Base-by-base conservation (phyloP, 2,329 filamentous ascomycete genomes). In the Alternaria longipes region DNA sequence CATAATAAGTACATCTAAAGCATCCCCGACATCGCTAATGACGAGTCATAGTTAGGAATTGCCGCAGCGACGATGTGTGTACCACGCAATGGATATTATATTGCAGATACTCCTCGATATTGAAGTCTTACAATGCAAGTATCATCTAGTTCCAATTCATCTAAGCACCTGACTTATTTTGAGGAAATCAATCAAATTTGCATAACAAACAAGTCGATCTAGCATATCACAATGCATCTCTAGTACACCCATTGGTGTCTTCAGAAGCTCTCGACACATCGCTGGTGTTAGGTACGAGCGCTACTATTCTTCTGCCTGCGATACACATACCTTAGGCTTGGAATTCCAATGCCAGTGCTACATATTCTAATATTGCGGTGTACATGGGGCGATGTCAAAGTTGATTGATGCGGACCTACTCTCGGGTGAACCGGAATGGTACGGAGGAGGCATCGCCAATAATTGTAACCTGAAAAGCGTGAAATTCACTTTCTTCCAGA, bases 271-370 rank as follows among this genome's bases (percentile, higher is more conserved):
- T 47, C 6, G 45, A 47, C 28, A n/a, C 18, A 3, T 47, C 32
- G 11, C n/a, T 47, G 1, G 45, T 32, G 12, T 14, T 47, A 2
- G 45, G 45, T 12, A 47, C 45, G 45, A 47, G 45, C 32, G 45
- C n/a, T n/a, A 28, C 20, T 14, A n/a, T 47, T 3, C 45, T 47
- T 32, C 26, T 28, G 18, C 18, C 28, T 2, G 45, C 45, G n/a
- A 49, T 56, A 44, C 68, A 67, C 16, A 62, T 71, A 20, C 59
- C 61, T 11, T 26, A 52, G 16, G 66, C 66, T 24, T 59, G 64
- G n/a, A 55, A 54, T 3, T 22, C 46, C 4, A 65, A 63, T 18
- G 67, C 68, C 4, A 50, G 56, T 14, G 51, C 67, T 16, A 58
- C 65, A 7, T 54, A 63, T 11, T 65, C 70, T 45, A 61, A 72